Percentiles rank a stretch among this genome's conserved stretches.
Conservation (phyloP, 345 rosid genomes). For the Populus tremula region DNA sequence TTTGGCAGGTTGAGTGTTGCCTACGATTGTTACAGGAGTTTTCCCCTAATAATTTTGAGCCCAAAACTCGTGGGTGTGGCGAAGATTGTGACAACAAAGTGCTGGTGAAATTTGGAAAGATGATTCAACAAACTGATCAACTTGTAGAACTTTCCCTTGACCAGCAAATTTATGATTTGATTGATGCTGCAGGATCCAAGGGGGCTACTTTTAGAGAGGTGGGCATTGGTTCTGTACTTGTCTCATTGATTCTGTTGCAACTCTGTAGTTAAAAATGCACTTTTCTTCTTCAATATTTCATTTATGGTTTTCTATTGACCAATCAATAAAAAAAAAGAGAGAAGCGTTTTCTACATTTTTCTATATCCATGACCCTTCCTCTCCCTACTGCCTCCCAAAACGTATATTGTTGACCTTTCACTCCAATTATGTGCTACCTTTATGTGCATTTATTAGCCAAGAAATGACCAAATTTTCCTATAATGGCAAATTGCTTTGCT, state of each 20-base stretch:
- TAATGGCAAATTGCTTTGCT: background rate
- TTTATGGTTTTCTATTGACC: background rate
- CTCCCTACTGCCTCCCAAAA: background rate
- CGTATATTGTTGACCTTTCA: background rate
- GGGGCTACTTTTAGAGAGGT: conserved; percentile 81
- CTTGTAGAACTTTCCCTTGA: conserved; percentile 76
- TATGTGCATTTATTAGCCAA: background rate
- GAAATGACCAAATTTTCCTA: background rate
- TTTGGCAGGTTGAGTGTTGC: conserved; percentile 64
- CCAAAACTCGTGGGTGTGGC: conserved; percentile 12
- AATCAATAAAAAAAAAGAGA: background rate
- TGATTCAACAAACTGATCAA: conserved; percentile 54
- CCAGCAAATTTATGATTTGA: conserved; percentile 81
- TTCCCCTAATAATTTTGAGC: conserved; percentile 42
- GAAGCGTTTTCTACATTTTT: background rate
- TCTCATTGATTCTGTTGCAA: background rate
- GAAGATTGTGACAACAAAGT: conserved; percentile 35
- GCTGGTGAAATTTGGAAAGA: conserved; percentile 67
- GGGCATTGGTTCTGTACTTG: conserved; percentile 9
- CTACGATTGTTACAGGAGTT: conserved; percentile 53
- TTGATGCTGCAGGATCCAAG: conserved; percentile 68
- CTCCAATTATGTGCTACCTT: background rate
- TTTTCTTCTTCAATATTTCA: background rate
- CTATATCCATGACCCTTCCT: background rate
- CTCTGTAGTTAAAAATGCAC: background rate